Conservation (phyloP, 768 basidiomycete genomes). For the Gyrodon lividus region DNA sequence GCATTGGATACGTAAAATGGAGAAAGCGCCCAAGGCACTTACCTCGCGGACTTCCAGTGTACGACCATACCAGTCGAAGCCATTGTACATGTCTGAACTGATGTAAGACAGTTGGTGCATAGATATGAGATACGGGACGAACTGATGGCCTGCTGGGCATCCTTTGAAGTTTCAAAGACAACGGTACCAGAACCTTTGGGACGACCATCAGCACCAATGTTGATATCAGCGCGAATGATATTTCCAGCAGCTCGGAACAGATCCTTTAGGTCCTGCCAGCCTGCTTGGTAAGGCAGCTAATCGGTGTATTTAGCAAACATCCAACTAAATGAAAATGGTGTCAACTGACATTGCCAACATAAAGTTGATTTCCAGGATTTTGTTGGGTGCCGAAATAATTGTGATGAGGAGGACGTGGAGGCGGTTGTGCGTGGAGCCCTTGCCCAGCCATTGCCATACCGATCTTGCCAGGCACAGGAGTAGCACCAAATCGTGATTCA, state of each 20-base stretch:
- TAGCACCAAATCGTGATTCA: slow-evolving; percentile 92
- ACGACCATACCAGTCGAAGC: slow-evolving; percentile 96
- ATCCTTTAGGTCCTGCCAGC: slow-evolving; percentile 98
- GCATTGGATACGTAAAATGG: neutral
- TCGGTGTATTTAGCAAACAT: slow-evolving; percentile 8
- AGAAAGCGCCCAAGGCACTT: slow-evolving; percentile 16
- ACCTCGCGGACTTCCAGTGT: slow-evolving; percentile 96
- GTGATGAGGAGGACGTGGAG: slow-evolving; percentile 80
- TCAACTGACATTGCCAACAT: slow-evolving; percentile 79
- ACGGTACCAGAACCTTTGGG: slow-evolving; percentile 99
- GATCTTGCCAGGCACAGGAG: slow-evolving; percentile 94
- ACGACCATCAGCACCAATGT: slow-evolving; percentile 87
- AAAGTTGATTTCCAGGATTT: slow-evolving; percentile 86
- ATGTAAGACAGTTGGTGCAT: neutral
- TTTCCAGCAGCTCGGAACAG: slow-evolving; percentile 94
- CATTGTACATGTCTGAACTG: slow-evolving; percentile 85
- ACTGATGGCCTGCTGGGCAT: slow-evolving; percentile 92
- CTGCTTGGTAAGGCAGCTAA: slow-evolving; percentile 93
- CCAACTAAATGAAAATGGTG: neutral
- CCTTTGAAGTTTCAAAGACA: slow-evolving; percentile 87
- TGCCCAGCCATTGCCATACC: slow-evolving; percentile 97
- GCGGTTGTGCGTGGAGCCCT: slow-evolving; percentile 74
- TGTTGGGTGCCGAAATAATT: slow-evolving; percentile 60
- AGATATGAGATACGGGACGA: slow-evolving; percentile 30
- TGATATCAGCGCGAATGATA: slow-evolving; percentile 94